phyloP scores from a whole-genome alignment of 2,329 filamentous ascomycete genomes.

The Didymella arachidicola region DNA sequence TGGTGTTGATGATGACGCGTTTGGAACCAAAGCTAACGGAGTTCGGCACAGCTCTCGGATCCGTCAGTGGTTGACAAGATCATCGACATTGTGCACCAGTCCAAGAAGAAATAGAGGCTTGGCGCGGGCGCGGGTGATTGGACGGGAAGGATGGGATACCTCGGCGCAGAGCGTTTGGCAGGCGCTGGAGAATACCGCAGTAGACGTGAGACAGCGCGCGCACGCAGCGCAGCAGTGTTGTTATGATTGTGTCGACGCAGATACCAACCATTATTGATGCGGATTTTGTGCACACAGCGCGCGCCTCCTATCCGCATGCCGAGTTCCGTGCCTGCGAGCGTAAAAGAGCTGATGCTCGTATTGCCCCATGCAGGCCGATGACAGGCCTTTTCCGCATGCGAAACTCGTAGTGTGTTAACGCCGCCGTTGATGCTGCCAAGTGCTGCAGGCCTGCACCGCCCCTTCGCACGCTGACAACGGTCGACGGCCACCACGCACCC shows the following conservation, averaged over 20 bases:
- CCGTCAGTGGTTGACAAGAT: conserved; percentile 89
- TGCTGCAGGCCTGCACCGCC: conserved; percentile 12
- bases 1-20: conserved; percentile 38
- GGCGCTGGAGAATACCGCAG: conserved; percentile 1
- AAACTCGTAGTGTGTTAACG: conserved; percentile 21
- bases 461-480: conserved; percentile 32
- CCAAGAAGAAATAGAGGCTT: conserved; percentile 54
- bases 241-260: conserved; percentile 12
- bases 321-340: not conserved
- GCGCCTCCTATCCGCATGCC: not conserved
- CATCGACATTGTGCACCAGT: conserved; percentile 77
- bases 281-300: not conserved
- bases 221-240: not conserved
- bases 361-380: conserved; percentile 10
- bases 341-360: not conserved
- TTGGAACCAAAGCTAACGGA: conserved; percentile 36
- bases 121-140: conserved; percentile 12
- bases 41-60: conserved; percentile 74
- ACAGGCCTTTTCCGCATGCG: conserved; percentile 1
- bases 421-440: conserved; percentile 14
- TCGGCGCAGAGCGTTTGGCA: conserved; percentile 2
- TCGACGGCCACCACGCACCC: conserved; percentile 25
- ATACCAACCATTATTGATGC: conserved; percentile 11
- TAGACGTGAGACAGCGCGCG: conserved; percentile 12
- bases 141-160: conserved; percentile 1